Evolutionary conservation across 495 filamentous ascomycete genomes (phyloP), one percentile per base, ranked within the genome.

Genomic region (Aspergillus ostianus): DNA sequence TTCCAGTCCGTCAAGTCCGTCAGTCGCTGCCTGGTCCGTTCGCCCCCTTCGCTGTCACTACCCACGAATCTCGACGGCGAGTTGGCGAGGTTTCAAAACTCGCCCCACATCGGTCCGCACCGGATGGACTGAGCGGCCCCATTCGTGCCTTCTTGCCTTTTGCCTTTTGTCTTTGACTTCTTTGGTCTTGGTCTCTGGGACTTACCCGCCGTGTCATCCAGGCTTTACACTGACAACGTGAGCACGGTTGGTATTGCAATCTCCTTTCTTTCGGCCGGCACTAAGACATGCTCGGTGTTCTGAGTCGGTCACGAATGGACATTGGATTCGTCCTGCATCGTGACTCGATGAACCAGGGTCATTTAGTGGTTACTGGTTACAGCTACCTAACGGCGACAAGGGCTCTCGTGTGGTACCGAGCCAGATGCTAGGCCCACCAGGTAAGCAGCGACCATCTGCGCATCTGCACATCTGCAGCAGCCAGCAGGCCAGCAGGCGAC

Each of bases 101-200:
- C 26, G 51, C 57, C 53, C 57, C 54, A 48, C 58, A 20, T 51
- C 62, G 62, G 62, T 60, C 62, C 62, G 62, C 62, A 60, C 62
- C 62, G 62, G 57, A 62, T 62, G 46, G 50, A 49, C 18, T 41
- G 47, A 57, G 57, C 51, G 55, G 62, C 45, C 32, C 62, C 61
- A 48, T 53, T 56, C 53, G 57, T 59, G 36, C 47, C 55, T 51
- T 44, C 26, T 48, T 47, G 27, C 47, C 30, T 46, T n/a, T n/a
- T 10, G 23, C 36, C 6, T 32, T n/a, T 48, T 47, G 27, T 36
- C 30, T 46, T n/a, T n/a, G 8, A 17, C 36, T 1, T 32, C 10
- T 32, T 8, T 32, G 7, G 30, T 8, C 8, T 32, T 32, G 7
- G 30, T 1, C 30, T 32, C 1, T 2, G 6, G 30, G 30, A 12